Percentiles rank a stretch among this genome's conserved stretches.
Conservation (phyloP, 306 rosid genomes). For the Trichosanthes cucumerina region DNA sequence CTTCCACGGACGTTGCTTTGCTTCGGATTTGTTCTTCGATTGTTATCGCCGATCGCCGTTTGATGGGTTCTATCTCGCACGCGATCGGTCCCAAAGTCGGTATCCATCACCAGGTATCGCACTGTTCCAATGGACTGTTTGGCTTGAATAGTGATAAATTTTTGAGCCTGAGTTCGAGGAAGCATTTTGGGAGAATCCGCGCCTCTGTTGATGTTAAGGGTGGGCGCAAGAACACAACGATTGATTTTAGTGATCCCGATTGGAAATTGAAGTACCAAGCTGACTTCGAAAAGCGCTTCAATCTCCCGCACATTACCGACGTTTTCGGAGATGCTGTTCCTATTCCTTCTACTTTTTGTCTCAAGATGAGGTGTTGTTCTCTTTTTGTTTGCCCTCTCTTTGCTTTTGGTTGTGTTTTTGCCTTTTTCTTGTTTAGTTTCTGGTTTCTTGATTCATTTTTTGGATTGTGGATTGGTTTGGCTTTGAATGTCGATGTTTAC, state of each 20-base stretch:
- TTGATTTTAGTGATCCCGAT: constrained; percentile 74
- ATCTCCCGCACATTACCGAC: constrained; percentile 74
- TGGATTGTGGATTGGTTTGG: not conserved
- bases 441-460: not conserved
- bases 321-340: constrained; percentile 43
- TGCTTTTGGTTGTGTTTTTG: not conserved
- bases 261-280: constrained; percentile 74
- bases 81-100: constrained; percentile 29
- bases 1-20: not conserved
- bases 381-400: not conserved
- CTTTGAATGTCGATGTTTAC: not conserved
- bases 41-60: constrained; percentile 9
- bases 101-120: constrained; percentile 16
- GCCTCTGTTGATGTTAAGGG: constrained; percentile 20
- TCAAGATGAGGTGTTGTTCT: constrained; percentile 65
- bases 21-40: not conserved
- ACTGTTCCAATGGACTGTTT: constrained; percentile 15
- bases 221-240: constrained; percentile 9
- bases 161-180: not conserved
- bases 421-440: not conserved
- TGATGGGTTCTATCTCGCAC: constrained; percentile 58
- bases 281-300: constrained; percentile 67
- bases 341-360: constrained; percentile 93
- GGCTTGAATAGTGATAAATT: constrained; percentile 1
- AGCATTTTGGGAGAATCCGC: constrained; percentile 8